Conservation (phyloP, 495 filamentous ascomycete species). For the Xanthoparmelia taractica region DNA sequence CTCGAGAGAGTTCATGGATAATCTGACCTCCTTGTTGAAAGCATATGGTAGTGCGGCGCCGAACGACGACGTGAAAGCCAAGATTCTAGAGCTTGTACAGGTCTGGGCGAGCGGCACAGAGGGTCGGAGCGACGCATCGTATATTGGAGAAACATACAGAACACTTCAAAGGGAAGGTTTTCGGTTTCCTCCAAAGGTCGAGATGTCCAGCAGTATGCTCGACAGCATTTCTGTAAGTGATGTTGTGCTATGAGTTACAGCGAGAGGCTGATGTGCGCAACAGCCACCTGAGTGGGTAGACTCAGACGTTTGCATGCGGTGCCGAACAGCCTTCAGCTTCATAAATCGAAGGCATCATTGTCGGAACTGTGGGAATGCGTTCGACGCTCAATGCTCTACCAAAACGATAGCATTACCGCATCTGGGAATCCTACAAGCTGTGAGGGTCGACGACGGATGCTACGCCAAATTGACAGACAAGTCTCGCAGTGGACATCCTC, state of each 20-base stretch:
- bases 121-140: slow-evolving; percentile 71
- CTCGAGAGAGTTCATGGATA: slow-evolving; percentile 97
- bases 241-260: slow-evolving; percentile 2
- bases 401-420: slow-evolving; percentile 85
- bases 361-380: slow-evolving; percentile 94
- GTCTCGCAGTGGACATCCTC: slow-evolving; percentile 33
- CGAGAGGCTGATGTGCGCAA: slow-evolving; percentile 21
- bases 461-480: slow-evolving; percentile 83
- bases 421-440: slow-evolving; percentile 82
- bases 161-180: slow-evolving; percentile 77
- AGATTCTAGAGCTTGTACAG: slow-evolving; percentile 89
- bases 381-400: slow-evolving; percentile 85
- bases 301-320: slow-evolving; percentile 98
- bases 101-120: slow-evolving; percentile 88
- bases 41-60: slow-evolving; percentile 64
- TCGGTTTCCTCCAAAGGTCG: slow-evolving; percentile 79
- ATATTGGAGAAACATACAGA: slow-evolving; percentile 80
- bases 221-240: slow-evolving; percentile 86
- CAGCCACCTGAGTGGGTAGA: slow-evolving; percentile 97
- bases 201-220: slow-evolving; percentile 87
- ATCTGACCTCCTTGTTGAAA: slow-evolving; percentile 81
- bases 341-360: slow-evolving; percentile 98
- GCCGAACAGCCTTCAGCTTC: slow-evolving; percentile 88
- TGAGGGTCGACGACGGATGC: slow-evolving; percentile 95
- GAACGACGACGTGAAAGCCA: slow-evolving; percentile 76